These are phyloP conservation scores for Endocarpon pusillum DNA, from an alignment of 495 filamentous ascomycete genomes.

Conservation along the genomic window DNA sequence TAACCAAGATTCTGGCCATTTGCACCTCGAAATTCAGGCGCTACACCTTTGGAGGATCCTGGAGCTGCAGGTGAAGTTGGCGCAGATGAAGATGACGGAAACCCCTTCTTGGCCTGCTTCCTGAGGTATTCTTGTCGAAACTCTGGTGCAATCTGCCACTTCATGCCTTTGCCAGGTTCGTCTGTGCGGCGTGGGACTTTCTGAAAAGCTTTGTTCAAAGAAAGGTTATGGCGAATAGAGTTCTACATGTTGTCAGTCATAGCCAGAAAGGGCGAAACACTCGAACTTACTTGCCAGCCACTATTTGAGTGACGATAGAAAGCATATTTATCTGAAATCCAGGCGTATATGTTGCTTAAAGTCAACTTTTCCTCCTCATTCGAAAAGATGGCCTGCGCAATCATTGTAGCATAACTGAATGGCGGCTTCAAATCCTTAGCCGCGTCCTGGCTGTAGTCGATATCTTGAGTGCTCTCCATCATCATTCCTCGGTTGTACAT, in stretches of 20 bases:
- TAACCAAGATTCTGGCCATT: slow-evolving; percentile 19
- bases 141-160: slow-evolving; percentile 79
- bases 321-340: slow-evolving; percentile 73
- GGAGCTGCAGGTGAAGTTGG: slow-evolving; percentile 29
- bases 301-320: slow-evolving; percentile 71
- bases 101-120: slow-evolving; percentile 32
- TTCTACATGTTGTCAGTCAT: no score
- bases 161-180: slow-evolving; percentile 97
- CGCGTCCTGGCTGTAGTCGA: slow-evolving; percentile 71
- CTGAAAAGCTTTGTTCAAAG: slow-evolving; percentile 78
- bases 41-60: slow-evolving; percentile 15
- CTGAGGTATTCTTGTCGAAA: slow-evolving; percentile 59
- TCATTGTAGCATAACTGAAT: slow-evolving; percentile 93
- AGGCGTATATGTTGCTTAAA: slow-evolving; percentile 76
- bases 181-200: slow-evolving; percentile 84
- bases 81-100: slow-evolving; percentile 27
- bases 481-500: slow-evolving; percentile 49
- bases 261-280: no score
- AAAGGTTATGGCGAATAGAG: slow-evolving; percentile 90
- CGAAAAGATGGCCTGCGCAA: slow-evolving; percentile 82
- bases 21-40: slow-evolving; percentile 7
- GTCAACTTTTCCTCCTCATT: slow-evolving; percentile 74
- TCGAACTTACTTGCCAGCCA: slow-evolving; percentile 68
- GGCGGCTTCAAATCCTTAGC: slow-evolving; percentile 83
- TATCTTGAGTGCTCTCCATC: slow-evolving; percentile 57